phyloP scores from a whole-genome alignment of 2,329 filamentous ascomycete genomes.

The Diaporthe longicolla region DNA sequence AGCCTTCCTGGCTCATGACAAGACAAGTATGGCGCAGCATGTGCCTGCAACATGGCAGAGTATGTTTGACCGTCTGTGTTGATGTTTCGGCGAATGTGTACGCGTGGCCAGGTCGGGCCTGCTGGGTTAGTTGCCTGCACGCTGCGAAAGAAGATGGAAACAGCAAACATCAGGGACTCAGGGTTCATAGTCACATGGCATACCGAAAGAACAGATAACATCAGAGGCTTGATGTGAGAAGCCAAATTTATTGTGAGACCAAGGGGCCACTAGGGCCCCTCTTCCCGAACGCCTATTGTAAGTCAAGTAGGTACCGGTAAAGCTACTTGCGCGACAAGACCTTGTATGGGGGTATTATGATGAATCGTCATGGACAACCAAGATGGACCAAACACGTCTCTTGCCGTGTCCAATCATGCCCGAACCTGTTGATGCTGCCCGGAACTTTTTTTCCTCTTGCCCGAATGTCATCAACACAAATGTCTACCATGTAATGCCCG shows the following conservation, averaged over 20 bases:
- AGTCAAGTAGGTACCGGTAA: slow-evolving; percentile 30
- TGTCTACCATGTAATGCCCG: slow-evolving; percentile 28
- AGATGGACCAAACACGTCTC: slow-evolving; percentile 30
- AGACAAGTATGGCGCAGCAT: slow-evolving; percentile 1
- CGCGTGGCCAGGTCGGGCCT: background rate
- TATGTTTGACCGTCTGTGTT: background rate
- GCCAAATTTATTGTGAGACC: slow-evolving; percentile 25
- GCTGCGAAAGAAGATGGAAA: too few relatives aligned
- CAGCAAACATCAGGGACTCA: background rate
- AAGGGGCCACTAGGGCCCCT: slow-evolving; percentile 27
- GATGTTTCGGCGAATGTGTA: background rate
- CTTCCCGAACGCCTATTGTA: slow-evolving; percentile 19
- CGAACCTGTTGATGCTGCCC: slow-evolving; percentile 41
- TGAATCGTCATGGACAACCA: slow-evolving; percentile 38
- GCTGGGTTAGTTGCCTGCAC: background rate
- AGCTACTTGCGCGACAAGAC: slow-evolving; percentile 35
- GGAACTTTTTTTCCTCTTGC: slow-evolving; percentile 41
- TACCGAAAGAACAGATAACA: too few relatives aligned
- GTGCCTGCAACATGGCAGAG: background rate
- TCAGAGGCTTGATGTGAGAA: background rate
- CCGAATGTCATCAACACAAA: slow-evolving; percentile 39
- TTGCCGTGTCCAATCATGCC: slow-evolving; percentile 37
- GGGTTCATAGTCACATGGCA: background rate
- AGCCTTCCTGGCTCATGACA: background rate
- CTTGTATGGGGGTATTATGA: slow-evolving; percentile 42